A percentile compares a stretch with the other conserved stretches of the same genome.
These are phyloP conservation scores for Citrus medica DNA, from an alignment of 345 rosid species.

Conservation along the genomic window DNA sequence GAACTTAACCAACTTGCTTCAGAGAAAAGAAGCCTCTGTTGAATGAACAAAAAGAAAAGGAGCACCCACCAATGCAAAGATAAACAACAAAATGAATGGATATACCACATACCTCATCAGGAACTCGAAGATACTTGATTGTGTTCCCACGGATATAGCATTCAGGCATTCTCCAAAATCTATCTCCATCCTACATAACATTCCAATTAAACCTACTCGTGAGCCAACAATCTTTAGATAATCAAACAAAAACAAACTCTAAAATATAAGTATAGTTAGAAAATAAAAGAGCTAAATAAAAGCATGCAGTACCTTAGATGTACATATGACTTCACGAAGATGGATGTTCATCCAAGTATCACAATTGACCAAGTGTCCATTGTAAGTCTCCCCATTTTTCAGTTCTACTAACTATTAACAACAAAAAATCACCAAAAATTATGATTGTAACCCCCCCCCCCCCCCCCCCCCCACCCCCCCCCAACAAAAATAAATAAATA, in stretches of 20 bases:
- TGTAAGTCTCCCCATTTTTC: slow-evolving; percentile 96
- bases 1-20: slow-evolving; percentile 2
- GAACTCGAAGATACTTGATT: slow-evolving; percentile 97
- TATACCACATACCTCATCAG: slow-evolving; percentile 71
- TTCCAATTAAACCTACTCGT: slow-evolving; percentile 3
- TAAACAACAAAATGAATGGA: neutral
- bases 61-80: neutral
- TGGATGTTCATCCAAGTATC: slow-evolving; percentile 99
- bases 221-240: neutral
- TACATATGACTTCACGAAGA: slow-evolving; percentile 97
- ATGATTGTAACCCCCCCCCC: slow-evolving; percentile 2
- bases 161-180: slow-evolving; percentile 99
- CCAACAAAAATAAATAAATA: neutral
- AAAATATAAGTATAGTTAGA: neutral
- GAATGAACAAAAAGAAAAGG: neutral
- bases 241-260: neutral
- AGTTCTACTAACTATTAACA: slow-evolving; percentile 79
- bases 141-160: slow-evolving; percentile 99
- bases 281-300: neutral
- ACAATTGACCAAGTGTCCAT: slow-evolving; percentile 95
- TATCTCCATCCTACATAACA: slow-evolving; percentile 82
- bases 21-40: neutral
- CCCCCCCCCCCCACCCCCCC: neutral
- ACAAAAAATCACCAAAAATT: slow-evolving; percentile 22
- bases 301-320: slow-evolving; percentile 65